Evolutionary conservation across 352 stramenopile genomes (phyloP).

Genomic region (Blastocystis sp.): DNA sequence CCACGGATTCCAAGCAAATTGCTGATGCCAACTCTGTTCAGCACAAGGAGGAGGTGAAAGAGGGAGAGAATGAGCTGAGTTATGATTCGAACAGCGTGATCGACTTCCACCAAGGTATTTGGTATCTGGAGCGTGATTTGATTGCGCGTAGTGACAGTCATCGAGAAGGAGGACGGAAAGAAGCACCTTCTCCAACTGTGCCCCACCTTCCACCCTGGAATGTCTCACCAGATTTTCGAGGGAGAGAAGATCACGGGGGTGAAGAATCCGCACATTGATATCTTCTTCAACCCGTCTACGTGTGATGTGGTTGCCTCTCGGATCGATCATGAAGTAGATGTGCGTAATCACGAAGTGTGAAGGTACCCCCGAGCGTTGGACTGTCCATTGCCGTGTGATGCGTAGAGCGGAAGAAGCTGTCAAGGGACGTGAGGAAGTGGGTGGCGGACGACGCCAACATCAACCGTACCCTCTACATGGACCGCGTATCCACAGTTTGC

Average conservation of each 20-base stretch:
- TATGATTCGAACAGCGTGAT: slow-evolving; percentile 22
- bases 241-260: slow-evolving; percentile 42
- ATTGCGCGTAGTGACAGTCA: slow-evolving; percentile 24
- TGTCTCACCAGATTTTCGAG: slow-evolving; percentile 53
- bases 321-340: slow-evolving; percentile 4
- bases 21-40: not conserved
- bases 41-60: not conserved
- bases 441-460: slow-evolving; percentile 14
- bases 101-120: slow-evolving; percentile 47
- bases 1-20: not conserved
- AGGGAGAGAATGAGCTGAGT: slow-evolving; percentile 10
- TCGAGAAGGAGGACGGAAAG: not conserved
- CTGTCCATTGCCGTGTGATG: not conserved
- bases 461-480: slow-evolving; percentile 12
- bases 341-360: slow-evolving; percentile 31
- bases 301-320: slow-evolving; percentile 1
- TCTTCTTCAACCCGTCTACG: slow-evolving; percentile 52
- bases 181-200: slow-evolving; percentile 19
- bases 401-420: slow-evolving; percentile 38
- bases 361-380: not conserved
- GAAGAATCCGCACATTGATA: slow-evolving; percentile 44
- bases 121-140: not conserved
- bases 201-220: slow-evolving; percentile 43
- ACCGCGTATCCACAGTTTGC: not conserved
- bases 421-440: not conserved